Evolutionary conservation across 352 stramenopile species (phyloP).

Genomic region (Globisporangium irregulare): DNA sequence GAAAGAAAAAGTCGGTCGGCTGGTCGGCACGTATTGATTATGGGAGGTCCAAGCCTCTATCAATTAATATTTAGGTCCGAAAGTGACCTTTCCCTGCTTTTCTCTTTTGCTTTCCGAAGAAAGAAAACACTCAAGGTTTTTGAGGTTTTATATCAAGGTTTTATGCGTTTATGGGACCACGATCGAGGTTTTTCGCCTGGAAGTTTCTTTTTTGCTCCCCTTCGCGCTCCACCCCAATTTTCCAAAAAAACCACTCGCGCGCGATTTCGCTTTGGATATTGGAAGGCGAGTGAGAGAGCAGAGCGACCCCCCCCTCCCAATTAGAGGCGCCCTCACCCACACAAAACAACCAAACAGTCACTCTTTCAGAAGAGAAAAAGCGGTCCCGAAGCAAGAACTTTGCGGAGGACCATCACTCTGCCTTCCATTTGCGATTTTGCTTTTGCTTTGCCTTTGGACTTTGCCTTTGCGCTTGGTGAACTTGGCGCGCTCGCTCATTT

Average conservation of each 20-base stretch:
- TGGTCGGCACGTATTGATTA: neutral
- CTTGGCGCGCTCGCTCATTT: slow-evolving; percentile 37
- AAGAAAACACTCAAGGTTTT: neutral
- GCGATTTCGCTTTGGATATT: slow-evolving; percentile 11
- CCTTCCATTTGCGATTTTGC: slow-evolving; percentile 17
- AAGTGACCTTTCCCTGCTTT: slow-evolving; percentile 19
- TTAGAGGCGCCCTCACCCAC: slow-evolving; percentile 7
- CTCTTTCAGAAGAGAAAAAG: slow-evolving; percentile 7
- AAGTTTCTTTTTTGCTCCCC: neutral
- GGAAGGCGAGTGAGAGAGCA: slow-evolving; percentile 2
- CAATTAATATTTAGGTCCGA: neutral
- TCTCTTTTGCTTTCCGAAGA: neutral
- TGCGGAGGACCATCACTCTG: slow-evolving; percentile 18
- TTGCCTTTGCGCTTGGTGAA: neutral
- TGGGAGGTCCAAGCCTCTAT: neutral
- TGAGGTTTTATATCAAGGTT: neutral
- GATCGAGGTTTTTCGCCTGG: neutral
- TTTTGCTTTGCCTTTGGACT: neutral
- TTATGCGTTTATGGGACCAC: neutral
- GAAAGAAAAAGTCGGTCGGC: slow-evolving; percentile 5
- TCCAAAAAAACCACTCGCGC: slow-evolving; percentile 9
- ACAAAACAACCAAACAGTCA: slow-evolving; percentile 16
- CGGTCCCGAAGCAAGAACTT: neutral
- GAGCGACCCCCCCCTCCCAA: slow-evolving; percentile 5
- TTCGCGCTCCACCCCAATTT: neutral